Evolutionary conservation across 2,329 filamentous ascomycete species (phyloP).

Genomic region (Phoma sp.): DNA sequence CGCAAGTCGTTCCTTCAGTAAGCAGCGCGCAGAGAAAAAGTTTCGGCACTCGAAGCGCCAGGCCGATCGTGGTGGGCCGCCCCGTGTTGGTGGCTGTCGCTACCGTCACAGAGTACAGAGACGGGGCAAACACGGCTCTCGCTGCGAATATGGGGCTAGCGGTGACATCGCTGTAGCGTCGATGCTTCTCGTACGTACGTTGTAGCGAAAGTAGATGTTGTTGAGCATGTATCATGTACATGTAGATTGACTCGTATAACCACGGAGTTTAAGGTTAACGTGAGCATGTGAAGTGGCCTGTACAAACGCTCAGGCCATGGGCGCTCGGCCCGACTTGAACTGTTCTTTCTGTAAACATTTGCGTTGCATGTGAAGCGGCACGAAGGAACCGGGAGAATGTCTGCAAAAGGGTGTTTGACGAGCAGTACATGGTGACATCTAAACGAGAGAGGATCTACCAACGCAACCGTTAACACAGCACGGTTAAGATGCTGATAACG

Average conservation of each 20-base stretch:
- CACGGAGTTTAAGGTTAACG: neutral
- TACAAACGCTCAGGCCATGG: constrained; percentile 1
- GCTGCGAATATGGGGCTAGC: neutral
- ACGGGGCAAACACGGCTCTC: neutral
- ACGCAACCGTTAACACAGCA: neutral
- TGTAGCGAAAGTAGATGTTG: neutral
- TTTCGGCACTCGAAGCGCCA: constrained; percentile 14
- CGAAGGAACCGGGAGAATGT: constrained; percentile 1
- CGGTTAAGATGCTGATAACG: constrained; percentile 5
- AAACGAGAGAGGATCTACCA: neutral
- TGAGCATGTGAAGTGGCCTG: constrained; percentile 17
- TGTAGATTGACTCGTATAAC: constrained; percentile 2
- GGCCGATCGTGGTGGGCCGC: constrained; percentile 11
- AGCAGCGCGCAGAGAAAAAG: neutral
- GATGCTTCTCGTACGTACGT: neutral
- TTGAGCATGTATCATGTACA: constrained; percentile 13
- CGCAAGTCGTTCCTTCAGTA: neutral
- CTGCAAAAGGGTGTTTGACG: constrained; percentile 7
- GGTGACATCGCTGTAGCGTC: constrained; percentile 4
- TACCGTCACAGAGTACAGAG: constrained; percentile 3
- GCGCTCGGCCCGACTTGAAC: constrained; percentile 15
- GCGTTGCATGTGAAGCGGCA: constrained; percentile 11
- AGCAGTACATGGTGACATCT: constrained; percentile 1
- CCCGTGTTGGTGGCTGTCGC: constrained; percentile 10
- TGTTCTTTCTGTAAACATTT: constrained; percentile 2